Base-by-base conservation (phyloP, 805 yeast genomes). In the Naumovozyma dairenensis region DNA sequence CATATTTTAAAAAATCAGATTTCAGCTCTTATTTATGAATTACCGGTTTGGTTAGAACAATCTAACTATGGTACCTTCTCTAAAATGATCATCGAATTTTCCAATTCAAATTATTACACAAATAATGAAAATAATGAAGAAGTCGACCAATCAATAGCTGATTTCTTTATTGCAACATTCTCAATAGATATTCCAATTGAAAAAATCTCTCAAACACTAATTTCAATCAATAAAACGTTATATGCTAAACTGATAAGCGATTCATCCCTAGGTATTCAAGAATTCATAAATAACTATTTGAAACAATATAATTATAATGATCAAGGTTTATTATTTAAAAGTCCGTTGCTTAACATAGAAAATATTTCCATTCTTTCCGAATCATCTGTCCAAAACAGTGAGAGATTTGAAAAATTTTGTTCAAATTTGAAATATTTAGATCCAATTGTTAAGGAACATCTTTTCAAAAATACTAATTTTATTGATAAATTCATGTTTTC, bases 331-430 rank as follows among this genome's bases (percentile, higher is more conserved):
- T 35, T 60, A 18, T 57, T 60, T 39, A 47, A 44, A 17, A 18
- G 43, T 1, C 47, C 45, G 21, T 51, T 69, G 22, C 28, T 69
- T 6, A 62, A 55, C 4, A 47, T 54, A 5, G 59, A 58, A 1
- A 60, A 64, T 16, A 42, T 66, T 0, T 9, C 39, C 1, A 55
- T 53, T 20, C 38, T 71, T 6, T 70, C 58, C 41, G 35, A 45
- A 3, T 34, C 40, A 9, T 55, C 66, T 4, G 38, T 39, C n/a
- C n/a, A n/a, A 5, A 27, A 37, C 1, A 34, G 43, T 22, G 32
- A 35, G 0, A 44, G 49, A 13, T 24, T 55, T 7, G 33, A 29
- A 3, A 24, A 25, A 2, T 60, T 60, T 29, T 32, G 53, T 10
- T 31, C 38, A 1, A 34, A 40, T 31, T 50, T 51, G 18, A 35